Evolutionary conservation across 306 rosid species (phyloP), one percentile per base, ranked within the genome.

Genomic region (Fragaria ananassa): DNA sequence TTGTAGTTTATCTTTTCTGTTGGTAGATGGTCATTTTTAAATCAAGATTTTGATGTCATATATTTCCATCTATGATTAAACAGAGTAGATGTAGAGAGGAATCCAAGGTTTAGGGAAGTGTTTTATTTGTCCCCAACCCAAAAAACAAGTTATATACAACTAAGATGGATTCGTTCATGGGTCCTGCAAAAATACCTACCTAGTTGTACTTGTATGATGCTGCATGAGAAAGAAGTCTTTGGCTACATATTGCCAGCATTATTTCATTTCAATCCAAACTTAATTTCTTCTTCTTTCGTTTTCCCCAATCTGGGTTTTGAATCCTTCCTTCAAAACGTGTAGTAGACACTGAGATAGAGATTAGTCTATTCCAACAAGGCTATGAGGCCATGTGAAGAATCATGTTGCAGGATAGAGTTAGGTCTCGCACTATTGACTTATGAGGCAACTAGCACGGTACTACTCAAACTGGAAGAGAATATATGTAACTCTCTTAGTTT

Each of bases 361-460:
- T 39, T 41, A 67, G 71, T 67, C 34, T 67, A 67, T 11, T n/a
- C 50, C 51, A 17, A 18, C 18, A 18, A 54, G 64, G 14, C 45
- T 17, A 13, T 13, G 5, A 12, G 41, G 71, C 53, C 78, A 74
- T 73, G 74, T 64, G 82, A 71, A 18, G 63, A 47, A 81, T 61
- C 65, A 51, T 67, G 53, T 65, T 47, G 8, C 77, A 71, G 29
- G 53, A 70, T 77, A 71, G 51, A 80, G 81, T 88, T 79, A 77
- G 91, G 89, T 83, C 66, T 47, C 76, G 62, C 31, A 41, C 63
- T 56, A 18, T 67, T 84, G 81, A 78, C 78, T 58, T 18, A 4
- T 14, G 23, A 72, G 53, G 37, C 77, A 25, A 29, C 25, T 31
- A 17, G 5, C 39, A 17, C 29, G 6, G 6, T 46, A n/a, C 51